Base-by-base conservation (phyloP, 148 eudicot species). In the Nepenthes gracilis region DNA sequence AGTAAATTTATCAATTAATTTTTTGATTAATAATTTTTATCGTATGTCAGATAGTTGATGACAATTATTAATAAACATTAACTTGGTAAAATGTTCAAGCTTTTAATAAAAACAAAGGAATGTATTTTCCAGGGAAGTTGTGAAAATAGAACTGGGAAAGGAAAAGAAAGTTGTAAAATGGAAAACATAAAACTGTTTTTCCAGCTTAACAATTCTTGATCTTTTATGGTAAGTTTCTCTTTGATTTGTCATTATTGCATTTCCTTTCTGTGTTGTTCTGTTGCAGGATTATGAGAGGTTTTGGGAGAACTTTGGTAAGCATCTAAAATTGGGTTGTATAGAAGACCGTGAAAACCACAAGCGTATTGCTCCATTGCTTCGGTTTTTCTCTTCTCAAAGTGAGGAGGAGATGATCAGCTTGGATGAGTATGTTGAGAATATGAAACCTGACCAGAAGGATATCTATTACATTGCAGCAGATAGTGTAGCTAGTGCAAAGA, bases 241-340 rank as follows among this genome's bases (percentile, higher is more conserved):
- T 49, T 49, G n/a, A 1, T 10, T 10, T 49, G 53, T 49, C 11
- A 11, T n/a, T 49, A 49, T 49, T 11, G 4, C 11, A n/a, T 5
- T 49, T 6, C 3, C 53, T 61, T 33, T 54, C 52, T 65, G 23
- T 23, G 23, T 23, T 23, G 68, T 57, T 49, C 53, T 11, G 9
- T 12, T 65, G 43, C 58, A 93, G 99, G 95, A 93, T 75, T 93
- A 93, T 68, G 88, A 76, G 59, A 84, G 75, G 66, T 88, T 93
- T 75, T 93, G 95, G 96, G 92, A 89, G 72, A 84, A 86, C 70
- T 93, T 78, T 73, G 99, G 99, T 35, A 93, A 93, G 67, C 91
- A 86, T 75, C 33, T 93, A 32, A 93, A 93, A 75, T 62, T 93
- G 64, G 99, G 99, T 47, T 88, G 96, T 77, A 81, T 93, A 61